Conservation (phyloP, 1,139 yeast genomes). For the Hemisphaericaspora subhashii region DNA sequence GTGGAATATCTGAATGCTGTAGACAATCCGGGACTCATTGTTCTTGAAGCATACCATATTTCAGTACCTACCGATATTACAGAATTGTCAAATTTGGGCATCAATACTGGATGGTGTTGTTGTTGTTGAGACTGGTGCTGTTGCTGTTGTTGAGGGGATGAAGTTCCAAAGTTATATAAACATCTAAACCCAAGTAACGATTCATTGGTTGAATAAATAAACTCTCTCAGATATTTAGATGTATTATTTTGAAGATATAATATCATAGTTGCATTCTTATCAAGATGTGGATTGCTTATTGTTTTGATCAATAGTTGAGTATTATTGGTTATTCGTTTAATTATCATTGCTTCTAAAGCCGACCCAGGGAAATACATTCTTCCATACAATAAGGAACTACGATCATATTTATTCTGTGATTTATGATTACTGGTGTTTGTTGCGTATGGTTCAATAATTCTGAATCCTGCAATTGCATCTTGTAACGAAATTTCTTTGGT, state of each 20-base stretch:
- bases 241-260: constrained; percentile 70
- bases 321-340: constrained; percentile 59
- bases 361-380: constrained; percentile 87
- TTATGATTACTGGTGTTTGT: constrained; percentile 5
- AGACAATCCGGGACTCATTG: constrained; percentile 83
- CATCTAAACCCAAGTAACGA: constrained; percentile 82
- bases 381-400: constrained; percentile 56
- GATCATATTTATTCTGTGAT: background rate
- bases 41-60: constrained; percentile 81
- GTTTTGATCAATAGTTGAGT: constrained; percentile 74
- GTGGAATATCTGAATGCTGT: constrained; percentile 85
- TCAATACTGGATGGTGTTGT: constrained; percentile 17
- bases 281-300: constrained; percentile 66
- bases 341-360: constrained; percentile 83
- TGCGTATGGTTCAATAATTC: constrained; percentile 51
- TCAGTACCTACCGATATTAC: constrained; percentile 80
- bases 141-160: constrained; percentile 18
- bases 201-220: constrained; percentile 85
- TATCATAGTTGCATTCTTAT: constrained; percentile 60
- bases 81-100: constrained; percentile 46
- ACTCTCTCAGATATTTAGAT: constrained; percentile 68
- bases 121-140: no score
- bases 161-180: constrained; percentile 64
- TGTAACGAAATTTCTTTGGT: constrained; percentile 61
- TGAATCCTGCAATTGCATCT: constrained; percentile 78